These are phyloP conservation scores for Pseudogymnoascus sp. DNA, from an alignment of 2,329 filamentous ascomycete species.

Conservation along the genomic window DNA sequence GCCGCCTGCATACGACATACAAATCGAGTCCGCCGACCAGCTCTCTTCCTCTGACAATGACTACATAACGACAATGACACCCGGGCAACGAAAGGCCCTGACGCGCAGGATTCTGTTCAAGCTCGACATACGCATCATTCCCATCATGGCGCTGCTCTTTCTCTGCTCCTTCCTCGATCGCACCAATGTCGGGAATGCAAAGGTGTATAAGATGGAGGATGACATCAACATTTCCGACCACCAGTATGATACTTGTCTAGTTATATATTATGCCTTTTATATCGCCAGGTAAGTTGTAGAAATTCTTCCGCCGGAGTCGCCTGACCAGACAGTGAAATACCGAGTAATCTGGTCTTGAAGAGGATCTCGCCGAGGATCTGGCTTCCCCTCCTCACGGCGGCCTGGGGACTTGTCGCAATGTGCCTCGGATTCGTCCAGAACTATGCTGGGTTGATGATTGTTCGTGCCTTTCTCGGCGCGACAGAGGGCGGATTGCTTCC, in stretches of 20 bases:
- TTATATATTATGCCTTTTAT: conserved; percentile 58
- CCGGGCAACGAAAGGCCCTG: conserved; percentile 21
- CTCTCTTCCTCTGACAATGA: background rate
- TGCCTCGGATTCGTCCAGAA: conserved; percentile 41
- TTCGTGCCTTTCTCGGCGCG: conserved; percentile 52
- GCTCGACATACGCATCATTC: conserved; percentile 50
- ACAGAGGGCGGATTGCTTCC: conserved; percentile 59
- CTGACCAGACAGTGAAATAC: conserved; percentile 37
- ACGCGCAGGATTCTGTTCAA: conserved; percentile 42
- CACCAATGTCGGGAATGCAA: conserved; percentile 66
- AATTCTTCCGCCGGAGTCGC: background rate
- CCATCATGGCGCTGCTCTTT: conserved; percentile 55
- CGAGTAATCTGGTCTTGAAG: conserved; percentile 50
- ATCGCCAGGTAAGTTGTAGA: conserved; percentile 40
- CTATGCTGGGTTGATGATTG: conserved; percentile 47
- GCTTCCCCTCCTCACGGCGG: conserved; percentile 53
- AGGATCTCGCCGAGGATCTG: conserved; percentile 46
- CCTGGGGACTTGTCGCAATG: conserved; percentile 62
- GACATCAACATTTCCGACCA: conserved; percentile 50
- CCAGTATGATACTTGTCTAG: conserved; percentile 56
- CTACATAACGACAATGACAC: background rate
- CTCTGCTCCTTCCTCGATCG: conserved; percentile 59
- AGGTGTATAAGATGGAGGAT: conserved; percentile 52
- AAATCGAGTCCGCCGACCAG: background rate
- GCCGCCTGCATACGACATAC: background rate